These are phyloP conservation scores for Spinellus fusiger DNA, from an alignment of 192 early-diverging fungal species.

Conservation along the genomic window DNA sequence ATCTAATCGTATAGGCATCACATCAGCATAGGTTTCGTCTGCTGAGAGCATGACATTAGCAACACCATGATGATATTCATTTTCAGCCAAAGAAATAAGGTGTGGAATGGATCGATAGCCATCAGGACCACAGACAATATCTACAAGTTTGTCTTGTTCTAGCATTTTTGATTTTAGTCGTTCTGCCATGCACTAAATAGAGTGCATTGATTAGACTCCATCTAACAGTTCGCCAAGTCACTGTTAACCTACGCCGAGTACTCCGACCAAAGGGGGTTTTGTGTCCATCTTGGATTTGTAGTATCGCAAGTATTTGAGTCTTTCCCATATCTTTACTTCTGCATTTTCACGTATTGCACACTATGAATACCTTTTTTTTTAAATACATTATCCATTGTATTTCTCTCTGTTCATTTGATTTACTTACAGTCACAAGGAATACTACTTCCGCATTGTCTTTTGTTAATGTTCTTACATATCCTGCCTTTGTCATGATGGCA, in stretches of 20 bases:
- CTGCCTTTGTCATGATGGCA: constrained; percentile 60
- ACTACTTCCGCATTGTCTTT: constrained; percentile 58
- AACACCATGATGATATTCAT: constrained; percentile 54
- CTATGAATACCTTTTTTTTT: neutral
- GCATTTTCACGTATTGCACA: constrained; percentile 78
- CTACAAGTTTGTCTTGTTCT: constrained; percentile 62
- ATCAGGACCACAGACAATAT: constrained; percentile 75
- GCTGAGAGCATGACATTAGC: constrained; percentile 78
- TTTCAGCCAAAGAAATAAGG: constrained; percentile 59
- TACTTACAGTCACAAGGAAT: constrained; percentile 59
- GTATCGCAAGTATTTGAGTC: constrained; percentile 51
- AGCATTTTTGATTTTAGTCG: constrained; percentile 65
- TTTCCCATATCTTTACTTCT: constrained; percentile 66
- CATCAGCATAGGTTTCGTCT: constrained; percentile 76
- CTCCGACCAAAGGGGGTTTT: constrained; percentile 64
- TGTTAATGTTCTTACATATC: constrained; percentile 54
- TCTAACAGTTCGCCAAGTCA: neutral
- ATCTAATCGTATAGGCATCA: constrained; percentile 65
- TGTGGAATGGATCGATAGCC: constrained; percentile 71
- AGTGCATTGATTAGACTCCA: neutral
- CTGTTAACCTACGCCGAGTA: constrained; percentile 48
- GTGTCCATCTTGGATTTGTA: constrained; percentile 48
- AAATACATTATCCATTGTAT: neutral
- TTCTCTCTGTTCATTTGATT: neutral
- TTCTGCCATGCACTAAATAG: constrained; percentile 66